These are phyloP conservation scores for Tinospora cordifolia DNA, from an alignment of 164 flowering plant genomes.

Conservation along the genomic window DNA sequence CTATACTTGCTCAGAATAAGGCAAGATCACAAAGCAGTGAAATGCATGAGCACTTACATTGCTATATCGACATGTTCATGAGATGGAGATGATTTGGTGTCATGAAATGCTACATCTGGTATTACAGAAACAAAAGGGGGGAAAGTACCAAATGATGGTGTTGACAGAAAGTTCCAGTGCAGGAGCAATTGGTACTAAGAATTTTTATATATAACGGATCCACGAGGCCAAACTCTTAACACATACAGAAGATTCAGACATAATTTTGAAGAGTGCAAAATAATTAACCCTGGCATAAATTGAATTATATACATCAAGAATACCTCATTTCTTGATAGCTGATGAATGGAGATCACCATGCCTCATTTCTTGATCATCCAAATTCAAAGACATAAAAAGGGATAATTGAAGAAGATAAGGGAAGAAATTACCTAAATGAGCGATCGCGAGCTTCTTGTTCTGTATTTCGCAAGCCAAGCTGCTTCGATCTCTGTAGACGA, in stretches of 20 bases:
- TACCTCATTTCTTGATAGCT: background rate
- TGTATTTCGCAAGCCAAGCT: no score
- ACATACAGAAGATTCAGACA: background rate
- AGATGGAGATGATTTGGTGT: background rate
- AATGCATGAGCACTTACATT: no score
- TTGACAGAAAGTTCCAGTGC: background rate
- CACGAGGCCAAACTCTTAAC: background rate
- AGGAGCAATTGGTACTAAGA: background rate
- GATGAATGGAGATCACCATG: no score
- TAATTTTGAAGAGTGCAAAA: background rate
- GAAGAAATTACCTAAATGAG: no score
- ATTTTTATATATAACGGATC: background rate
- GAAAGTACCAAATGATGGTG: background rate
- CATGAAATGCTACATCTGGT: background rate
- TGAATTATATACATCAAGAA: background rate
- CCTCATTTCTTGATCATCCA: no score
- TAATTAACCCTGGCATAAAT: no score
- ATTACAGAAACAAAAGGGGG: background rate
- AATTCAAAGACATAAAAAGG: no score
- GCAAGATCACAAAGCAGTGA: background rate
- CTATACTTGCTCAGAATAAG: background rate
- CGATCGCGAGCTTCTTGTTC: no score
- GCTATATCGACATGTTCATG: background rate
- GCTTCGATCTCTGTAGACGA: no score
- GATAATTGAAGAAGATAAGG: no score